Conservation (phyloP, 176 grass and related monocot species). For the Elaeis guineensis region DNA sequence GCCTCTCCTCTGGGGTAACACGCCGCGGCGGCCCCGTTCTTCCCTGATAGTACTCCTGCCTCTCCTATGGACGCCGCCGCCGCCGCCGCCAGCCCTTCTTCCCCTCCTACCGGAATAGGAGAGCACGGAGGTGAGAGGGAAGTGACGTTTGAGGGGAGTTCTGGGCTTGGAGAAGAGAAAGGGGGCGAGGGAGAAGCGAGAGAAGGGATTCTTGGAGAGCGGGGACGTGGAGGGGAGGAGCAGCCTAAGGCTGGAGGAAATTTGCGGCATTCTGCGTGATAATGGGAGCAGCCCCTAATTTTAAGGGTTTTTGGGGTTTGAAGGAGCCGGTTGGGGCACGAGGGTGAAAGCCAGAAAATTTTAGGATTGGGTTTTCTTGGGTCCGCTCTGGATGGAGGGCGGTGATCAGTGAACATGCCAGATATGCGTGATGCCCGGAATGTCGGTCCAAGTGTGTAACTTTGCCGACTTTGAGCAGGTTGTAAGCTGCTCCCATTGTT, state of each 20-base stretch:
- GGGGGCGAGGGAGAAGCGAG: conserved; percentile 19
- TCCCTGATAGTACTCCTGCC: conserved; percentile 32
- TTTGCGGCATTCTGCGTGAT: conserved; percentile 22
- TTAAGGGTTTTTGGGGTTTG: no score
- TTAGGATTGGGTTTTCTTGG: no score
- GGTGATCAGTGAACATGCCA: no score
- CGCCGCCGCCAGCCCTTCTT: conserved; percentile 6
- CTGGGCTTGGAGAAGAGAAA: conserved; percentile 15
- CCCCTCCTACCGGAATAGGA: neutral
- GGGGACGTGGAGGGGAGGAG: conserved; percentile 24
- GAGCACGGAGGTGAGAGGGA: conserved; percentile 20
- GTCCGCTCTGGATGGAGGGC: no score
- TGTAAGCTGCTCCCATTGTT: no score
- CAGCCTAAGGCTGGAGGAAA: conserved; percentile 25
- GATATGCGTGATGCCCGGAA: no score
- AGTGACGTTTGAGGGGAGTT: neutral
- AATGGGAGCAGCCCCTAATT: no score
- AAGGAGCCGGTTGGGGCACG: no score
- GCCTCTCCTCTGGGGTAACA: conserved; percentile 34
- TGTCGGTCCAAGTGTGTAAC: no score
- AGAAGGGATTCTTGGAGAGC: conserved; percentile 20
- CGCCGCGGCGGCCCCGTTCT: conserved; percentile 20
- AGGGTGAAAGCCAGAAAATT: no score
- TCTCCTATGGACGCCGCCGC: conserved; percentile 24
- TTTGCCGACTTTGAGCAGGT: no score